Conservation (phyloP, 2,329 filamentous ascomycete species). For the Dothidotthia symphoricarpi region DNA sequence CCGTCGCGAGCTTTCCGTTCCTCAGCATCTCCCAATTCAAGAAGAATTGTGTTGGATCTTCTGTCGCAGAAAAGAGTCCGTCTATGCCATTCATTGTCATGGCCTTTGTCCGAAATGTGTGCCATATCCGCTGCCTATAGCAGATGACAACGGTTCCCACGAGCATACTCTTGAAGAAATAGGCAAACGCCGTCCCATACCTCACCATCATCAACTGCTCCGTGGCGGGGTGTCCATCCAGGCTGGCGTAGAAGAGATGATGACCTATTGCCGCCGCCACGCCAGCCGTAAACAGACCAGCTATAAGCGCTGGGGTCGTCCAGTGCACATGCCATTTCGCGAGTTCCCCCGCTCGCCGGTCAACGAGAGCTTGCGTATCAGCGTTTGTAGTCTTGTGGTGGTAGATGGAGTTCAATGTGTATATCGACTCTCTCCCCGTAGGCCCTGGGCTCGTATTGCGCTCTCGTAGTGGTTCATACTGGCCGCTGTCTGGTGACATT, state of each 20-base stretch:
- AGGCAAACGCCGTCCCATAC: slow-evolving; percentile 40
- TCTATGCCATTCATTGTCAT: slow-evolving; percentile 42
- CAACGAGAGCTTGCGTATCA: slow-evolving; percentile 34
- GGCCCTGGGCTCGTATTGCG: slow-evolving; percentile 14
- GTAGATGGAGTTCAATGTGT: slow-evolving; percentile 24
- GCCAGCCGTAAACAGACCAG: slow-evolving; percentile 31
- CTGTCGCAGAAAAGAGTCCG: slow-evolving; percentile 38
- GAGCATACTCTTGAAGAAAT: slow-evolving; percentile 40
- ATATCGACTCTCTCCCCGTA: slow-evolving; percentile 21
- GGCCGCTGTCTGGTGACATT: slow-evolving; percentile 7
- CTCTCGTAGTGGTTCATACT: slow-evolving; percentile 23
- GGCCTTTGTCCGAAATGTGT: slow-evolving; percentile 37
- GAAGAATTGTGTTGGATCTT: slow-evolving; percentile 37
- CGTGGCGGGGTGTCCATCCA: slow-evolving; percentile 31
- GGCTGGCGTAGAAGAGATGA: slow-evolving; percentile 35
- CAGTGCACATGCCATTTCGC: slow-evolving; percentile 41
- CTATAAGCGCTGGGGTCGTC: slow-evolving; percentile 33
- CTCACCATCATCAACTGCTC: slow-evolving; percentile 37
- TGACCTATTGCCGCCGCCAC: slow-evolving; percentile 36
- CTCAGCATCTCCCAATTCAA: slow-evolving; percentile 37
- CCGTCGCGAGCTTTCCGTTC: slow-evolving; percentile 38
- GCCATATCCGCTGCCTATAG: slow-evolving; percentile 42
- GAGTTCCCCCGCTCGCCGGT: slow-evolving; percentile 33
- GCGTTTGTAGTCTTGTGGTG: slow-evolving; percentile 31
- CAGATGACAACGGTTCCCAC: slow-evolving; percentile 37